Evolutionary conservation across 306 rosid species (phyloP).

Genomic region (Fragaria nilgerrensis): DNA sequence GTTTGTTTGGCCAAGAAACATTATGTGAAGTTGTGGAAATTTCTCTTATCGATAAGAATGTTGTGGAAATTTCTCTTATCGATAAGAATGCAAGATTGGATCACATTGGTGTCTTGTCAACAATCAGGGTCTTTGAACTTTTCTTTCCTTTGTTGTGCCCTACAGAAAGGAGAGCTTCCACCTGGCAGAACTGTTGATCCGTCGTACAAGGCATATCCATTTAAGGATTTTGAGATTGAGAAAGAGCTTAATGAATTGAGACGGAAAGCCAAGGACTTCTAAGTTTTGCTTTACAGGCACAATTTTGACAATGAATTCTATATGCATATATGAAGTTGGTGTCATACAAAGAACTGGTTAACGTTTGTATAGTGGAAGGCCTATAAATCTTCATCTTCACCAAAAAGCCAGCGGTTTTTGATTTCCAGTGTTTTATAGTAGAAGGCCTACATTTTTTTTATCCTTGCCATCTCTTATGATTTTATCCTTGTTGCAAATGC

Average conservation of each 20-base stretch:
- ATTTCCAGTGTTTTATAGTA: background rate
- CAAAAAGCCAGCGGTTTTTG: background rate
- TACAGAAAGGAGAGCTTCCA: slow-evolving; percentile 92
- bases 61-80: background rate
- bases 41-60: background rate
- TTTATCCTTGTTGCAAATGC: background rate
- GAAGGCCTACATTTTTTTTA: background rate
- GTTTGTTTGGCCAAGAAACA: background rate
- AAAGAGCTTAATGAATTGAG: slow-evolving; percentile 74
- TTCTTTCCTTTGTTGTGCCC: background rate
- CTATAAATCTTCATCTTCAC: background rate
- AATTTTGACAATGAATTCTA: slow-evolving; percentile 5
- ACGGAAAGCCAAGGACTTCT: slow-evolving; percentile 67
- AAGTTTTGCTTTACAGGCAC: background rate
- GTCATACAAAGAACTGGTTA: slow-evolving; percentile 13
- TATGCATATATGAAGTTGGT: slow-evolving; percentile 15
- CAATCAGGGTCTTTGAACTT: background rate
- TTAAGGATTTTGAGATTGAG: slow-evolving; percentile 78
- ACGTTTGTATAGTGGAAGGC: slow-evolving; percentile 28
- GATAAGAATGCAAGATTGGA: background rate
- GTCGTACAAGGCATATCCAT: slow-evolving; percentile 44
- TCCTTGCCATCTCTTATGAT: background rate
- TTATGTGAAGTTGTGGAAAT: background rate
- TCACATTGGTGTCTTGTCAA: background rate
- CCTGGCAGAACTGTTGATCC: slow-evolving; percentile 65